Evolutionary conservation across 192 early-diverging fungal genomes (phyloP).

Genomic region (Entomortierella lignicola): DNA sequence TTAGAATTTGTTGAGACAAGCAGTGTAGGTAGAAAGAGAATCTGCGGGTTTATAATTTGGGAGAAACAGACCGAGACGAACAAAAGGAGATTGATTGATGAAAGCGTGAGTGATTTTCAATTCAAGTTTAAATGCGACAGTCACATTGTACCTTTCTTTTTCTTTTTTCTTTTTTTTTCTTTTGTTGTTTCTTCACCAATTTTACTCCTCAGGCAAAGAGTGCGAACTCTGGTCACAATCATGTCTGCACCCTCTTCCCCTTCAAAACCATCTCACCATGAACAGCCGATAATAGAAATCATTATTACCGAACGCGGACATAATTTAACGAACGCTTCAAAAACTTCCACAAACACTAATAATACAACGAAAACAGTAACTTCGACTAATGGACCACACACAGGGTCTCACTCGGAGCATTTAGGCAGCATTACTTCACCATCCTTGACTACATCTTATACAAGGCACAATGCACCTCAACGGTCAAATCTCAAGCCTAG

Average conservation of each 20-base stretch:
- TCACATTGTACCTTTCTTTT: not conserved
- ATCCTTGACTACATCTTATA: constrained; percentile 12
- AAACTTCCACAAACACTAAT: not conserved
- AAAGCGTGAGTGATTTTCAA: not conserved
- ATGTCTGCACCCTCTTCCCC: not conserved
- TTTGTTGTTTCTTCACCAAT: too few species aligned
- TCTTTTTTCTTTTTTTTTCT: not conserved
- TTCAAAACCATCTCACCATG: not conserved
- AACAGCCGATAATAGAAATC: not conserved
- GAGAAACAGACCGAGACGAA: too few species aligned
- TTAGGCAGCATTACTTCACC: not conserved
- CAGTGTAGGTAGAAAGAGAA: not conserved
- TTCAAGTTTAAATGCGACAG: too few species aligned
- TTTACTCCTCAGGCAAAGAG: too few species aligned
- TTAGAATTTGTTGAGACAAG: too few species aligned
- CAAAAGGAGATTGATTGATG: not conserved
- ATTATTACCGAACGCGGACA: too few species aligned
- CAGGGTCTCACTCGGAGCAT: not conserved
- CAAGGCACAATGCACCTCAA: constrained; percentile 38
- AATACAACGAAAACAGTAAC: not conserved
- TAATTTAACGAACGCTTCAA: not conserved
- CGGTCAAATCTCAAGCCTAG: constrained; percentile 67
- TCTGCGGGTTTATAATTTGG: too few species aligned
- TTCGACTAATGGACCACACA: not conserved
- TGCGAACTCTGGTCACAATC: not conserved